phyloP scores from a whole-genome alignment of 2,329 filamentous ascomycete genomes.

The Pseudogymnoascus sp. region DNA sequence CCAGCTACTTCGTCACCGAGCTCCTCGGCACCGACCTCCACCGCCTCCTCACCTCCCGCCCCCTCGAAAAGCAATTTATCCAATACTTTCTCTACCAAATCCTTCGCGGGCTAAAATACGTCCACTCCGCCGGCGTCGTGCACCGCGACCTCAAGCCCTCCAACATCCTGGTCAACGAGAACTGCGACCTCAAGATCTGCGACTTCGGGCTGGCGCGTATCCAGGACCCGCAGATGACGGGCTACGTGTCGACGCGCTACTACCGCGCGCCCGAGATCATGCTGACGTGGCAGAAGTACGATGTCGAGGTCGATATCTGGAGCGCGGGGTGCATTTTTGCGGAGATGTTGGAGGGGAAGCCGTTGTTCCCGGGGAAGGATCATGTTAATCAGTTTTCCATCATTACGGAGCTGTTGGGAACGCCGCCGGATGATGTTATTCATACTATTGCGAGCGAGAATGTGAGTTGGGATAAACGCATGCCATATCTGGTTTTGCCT shows the following conservation, averaged over 20 bases:
- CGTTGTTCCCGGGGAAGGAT: slow-evolving; percentile 95
- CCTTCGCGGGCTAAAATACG: slow-evolving; percentile 94
- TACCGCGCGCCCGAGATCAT: slow-evolving; percentile 99
- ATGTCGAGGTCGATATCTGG: slow-evolving; percentile 98
- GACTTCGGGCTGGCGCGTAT: slow-evolving; percentile 96
- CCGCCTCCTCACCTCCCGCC: slow-evolving; percentile 85
- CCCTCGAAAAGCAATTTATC: slow-evolving; percentile 98
- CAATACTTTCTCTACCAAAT: slow-evolving; percentile 99
- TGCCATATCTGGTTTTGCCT: neutral
- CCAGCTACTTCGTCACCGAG: slow-evolving; percentile 95
- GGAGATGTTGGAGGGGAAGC: slow-evolving; percentile 98
- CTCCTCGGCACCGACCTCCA: slow-evolving; percentile 94
- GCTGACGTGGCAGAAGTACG: slow-evolving; percentile 99
- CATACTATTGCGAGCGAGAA: slow-evolving; percentile 98
- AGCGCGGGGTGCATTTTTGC: slow-evolving; percentile 98
- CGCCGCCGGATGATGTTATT: slow-evolving; percentile 96
- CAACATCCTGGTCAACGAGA: slow-evolving; percentile 99
- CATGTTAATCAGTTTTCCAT: slow-evolving; percentile 99
- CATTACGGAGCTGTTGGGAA: slow-evolving; percentile 94
- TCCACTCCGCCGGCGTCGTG: slow-evolving; percentile 95
- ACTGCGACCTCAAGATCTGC: slow-evolving; percentile 99
- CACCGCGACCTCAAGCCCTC: slow-evolving; percentile 97
- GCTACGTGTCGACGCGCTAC: slow-evolving; percentile 97
- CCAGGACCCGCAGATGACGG: slow-evolving; percentile 98
- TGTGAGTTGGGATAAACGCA: slow-evolving; percentile 46